phyloP scores from a whole-genome alignment of 2,329 filamentous ascomycete species.

The Neophaeococcomyces mojaviensis region DNA sequence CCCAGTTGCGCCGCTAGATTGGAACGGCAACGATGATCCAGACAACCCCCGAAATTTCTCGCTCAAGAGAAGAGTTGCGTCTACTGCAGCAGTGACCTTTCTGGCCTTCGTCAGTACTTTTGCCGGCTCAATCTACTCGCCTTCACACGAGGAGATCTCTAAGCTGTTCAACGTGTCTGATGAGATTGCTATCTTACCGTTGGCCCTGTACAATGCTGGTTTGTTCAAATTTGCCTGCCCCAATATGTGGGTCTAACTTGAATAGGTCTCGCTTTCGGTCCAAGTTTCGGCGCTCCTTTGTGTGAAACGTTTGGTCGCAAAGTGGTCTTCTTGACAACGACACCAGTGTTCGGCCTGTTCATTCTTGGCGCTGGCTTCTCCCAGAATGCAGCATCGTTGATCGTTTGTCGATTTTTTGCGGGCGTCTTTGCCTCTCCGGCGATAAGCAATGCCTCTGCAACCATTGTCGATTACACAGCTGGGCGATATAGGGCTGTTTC shows the following conservation, averaged over 20 bases:
- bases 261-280: constrained; percentile 31
- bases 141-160: constrained; percentile 49
- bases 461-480: constrained; percentile 23
- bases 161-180: constrained; percentile 20
- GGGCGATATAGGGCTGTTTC: constrained; percentile 15
- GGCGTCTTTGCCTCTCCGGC: constrained; percentile 23
- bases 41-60: constrained; percentile 22
- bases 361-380: constrained; percentile 21
- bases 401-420: constrained; percentile 23
- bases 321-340: constrained; percentile 29
- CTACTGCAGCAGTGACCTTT: constrained; percentile 18
- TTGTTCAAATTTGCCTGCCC: too few species aligned
- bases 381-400: constrained; percentile 16
- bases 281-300: constrained; percentile 30
- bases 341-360: constrained; percentile 31
- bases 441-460: constrained; percentile 24
- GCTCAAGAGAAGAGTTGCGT: constrained; percentile 12
- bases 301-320: constrained; percentile 32
- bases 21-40: constrained; percentile 17
- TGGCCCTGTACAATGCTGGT: constrained; percentile 32
- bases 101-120: constrained; percentile 17
- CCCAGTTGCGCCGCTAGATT: constrained; percentile 8
- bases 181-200: constrained; percentile 27
- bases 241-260: too few species aligned
- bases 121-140: constrained; percentile 27